Evolutionary conservation across 371 early-diverging fungal species (phyloP).

Genomic region (Circinella minor): DNA sequence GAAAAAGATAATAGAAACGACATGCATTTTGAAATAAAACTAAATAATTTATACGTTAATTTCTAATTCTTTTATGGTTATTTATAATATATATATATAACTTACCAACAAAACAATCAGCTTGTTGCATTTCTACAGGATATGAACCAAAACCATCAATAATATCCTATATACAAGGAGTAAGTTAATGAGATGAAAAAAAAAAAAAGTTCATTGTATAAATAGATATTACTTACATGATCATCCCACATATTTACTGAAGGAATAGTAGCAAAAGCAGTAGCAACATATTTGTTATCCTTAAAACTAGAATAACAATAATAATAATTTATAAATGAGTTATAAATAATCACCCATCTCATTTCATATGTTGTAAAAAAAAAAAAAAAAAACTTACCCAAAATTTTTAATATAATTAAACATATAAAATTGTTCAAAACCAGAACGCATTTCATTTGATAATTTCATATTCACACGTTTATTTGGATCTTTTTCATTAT

Average conservation of each 20-base stretch:
- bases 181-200: too few species aligned
- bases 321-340: neutral
- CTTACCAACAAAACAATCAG: slow-evolving; percentile 45
- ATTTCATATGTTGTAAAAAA: neutral
- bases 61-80: neutral
- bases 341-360: neutral
- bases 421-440: slow-evolving; percentile 75
- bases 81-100: neutral
- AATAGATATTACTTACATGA: slow-evolving; percentile 76
- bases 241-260: slow-evolving; percentile 82
- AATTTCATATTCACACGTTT: slow-evolving; percentile 47
- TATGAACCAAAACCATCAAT: slow-evolving; percentile 87
- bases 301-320: slow-evolving; percentile 23
- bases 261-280: slow-evolving; percentile 75
- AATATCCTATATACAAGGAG: slow-evolving; percentile 42
- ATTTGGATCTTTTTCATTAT: slow-evolving; percentile 42
- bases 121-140: slow-evolving; percentile 75
- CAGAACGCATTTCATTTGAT: slow-evolving; percentile 56
- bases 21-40: slow-evolving; percentile 58
- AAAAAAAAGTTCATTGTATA: too few species aligned
- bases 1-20: slow-evolving; percentile 86
- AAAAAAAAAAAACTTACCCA: slow-evolving; percentile 35
- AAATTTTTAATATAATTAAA: slow-evolving; percentile 76
- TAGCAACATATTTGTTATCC: slow-evolving; percentile 55
- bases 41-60: slow-evolving; percentile 7